These are phyloP conservation scores for Podospora pseudoanserina DNA, from an alignment of 495 filamentous ascomycete species.

Conservation along the genomic window DNA sequence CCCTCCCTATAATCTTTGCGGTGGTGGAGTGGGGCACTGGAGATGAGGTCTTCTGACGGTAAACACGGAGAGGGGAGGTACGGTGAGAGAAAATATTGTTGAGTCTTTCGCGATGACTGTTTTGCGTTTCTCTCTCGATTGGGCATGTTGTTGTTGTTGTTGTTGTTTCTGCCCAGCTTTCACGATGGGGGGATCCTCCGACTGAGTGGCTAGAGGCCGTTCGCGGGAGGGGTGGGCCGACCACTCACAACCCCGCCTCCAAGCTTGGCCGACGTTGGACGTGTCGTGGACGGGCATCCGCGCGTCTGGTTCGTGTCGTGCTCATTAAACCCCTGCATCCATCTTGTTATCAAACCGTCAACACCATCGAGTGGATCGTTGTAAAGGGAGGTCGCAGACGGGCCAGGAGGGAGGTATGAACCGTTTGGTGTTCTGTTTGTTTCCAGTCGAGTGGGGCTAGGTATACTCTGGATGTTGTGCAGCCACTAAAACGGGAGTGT, in stretches of 20 bases:
- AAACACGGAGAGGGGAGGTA: too few species aligned
- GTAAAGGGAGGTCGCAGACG: not conserved
- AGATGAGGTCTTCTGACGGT: not conserved
- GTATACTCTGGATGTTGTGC: too few species aligned
- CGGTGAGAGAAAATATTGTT: not conserved
- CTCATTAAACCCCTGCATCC: constrained; percentile 10
- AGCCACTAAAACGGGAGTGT: not conserved
- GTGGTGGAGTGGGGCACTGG: not conserved
- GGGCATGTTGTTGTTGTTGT: constrained; percentile 25
- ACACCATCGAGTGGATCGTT: constrained; percentile 1
- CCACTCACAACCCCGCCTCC: constrained; percentile 3
- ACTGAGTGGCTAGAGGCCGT: constrained; percentile 26
- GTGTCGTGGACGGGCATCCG: constrained; percentile 10
- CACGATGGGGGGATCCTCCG: constrained; percentile 18
- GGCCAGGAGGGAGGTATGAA: not conserved
- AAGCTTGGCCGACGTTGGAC: constrained; percentile 12
- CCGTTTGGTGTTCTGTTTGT: not conserved
- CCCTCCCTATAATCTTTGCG: constrained; percentile 9
- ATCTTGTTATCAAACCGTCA: not conserved
- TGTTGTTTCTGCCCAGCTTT: constrained; percentile 22
- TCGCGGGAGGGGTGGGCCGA: constrained; percentile 7
- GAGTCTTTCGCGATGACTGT: constrained; percentile 26
- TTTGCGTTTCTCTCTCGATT: constrained; percentile 19
- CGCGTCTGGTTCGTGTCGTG: constrained; percentile 27
- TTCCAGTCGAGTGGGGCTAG: too few species aligned